Evolutionary conservation across 805 yeast genomes (phyloP), one percentile per base, ranked within the genome.

Genomic region (Candida incommunis): DNA sequence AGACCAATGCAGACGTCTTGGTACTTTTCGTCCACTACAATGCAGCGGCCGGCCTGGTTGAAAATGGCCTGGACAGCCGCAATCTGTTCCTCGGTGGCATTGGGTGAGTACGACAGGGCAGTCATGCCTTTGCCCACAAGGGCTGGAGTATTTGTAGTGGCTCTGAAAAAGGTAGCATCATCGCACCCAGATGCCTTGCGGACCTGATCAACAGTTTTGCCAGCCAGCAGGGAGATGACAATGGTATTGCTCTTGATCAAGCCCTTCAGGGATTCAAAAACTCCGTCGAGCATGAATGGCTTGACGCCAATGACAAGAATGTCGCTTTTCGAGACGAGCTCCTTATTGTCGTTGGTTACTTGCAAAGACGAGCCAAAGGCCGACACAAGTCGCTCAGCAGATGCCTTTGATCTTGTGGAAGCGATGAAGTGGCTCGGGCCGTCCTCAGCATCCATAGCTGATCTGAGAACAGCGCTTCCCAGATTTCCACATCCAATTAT

Each of bases 131-230:
- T 76, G 21, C 96, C 95, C 61, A 75, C 84, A 61, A 80, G 80
- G 18, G 95, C 94, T 2, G 99, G 96, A 0, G 98, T 92, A 66
- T 90, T 92, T 41, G 99, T 90, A 95, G 94, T 88, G n/a, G 94
- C 94, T 50, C 95, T 74, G 21, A 94, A 84, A 25, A 90, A 78
- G 47, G 70, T 66, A 5, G 37, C 9, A 4, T 71, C 66, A 16
- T 31, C 37, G 43, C 50, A 52, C 34, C 57, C 49, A 44, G 60
- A 46, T 50, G 52, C 46, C 43, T 59, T 48, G 7, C 83, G 68
- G 54, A 76, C 72, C 59, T 82, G 83, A 18, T 69, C 77, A 49
- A 88, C 78, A 16, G 95, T 84, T 75, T 86, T 82, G 13, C 99
- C 99, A 2, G 98, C 97, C 54, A 87, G 76, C 50, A 92, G 67